A percentile compares a stretch with the other conserved stretches of the same genome.
Evolutionary conservation across 1,284 basidiomycete species (phyloP).

Genomic region (Cutaneotrichosporon cavernicola): DNA sequence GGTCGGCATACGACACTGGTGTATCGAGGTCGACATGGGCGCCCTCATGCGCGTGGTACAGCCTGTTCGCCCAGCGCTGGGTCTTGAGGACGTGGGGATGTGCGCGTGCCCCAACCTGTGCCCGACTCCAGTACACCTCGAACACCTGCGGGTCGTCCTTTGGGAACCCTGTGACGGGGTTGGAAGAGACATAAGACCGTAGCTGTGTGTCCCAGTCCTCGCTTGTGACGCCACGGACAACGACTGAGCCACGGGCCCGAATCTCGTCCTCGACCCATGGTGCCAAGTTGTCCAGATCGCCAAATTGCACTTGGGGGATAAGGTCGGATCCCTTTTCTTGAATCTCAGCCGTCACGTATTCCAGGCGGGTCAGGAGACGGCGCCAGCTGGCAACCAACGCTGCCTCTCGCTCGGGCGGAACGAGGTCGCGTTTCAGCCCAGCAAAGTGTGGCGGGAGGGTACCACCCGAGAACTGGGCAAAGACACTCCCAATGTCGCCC

Average conservation of each 20-base stretch:
- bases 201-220: slow-evolving; percentile 62
- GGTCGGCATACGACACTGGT: slow-evolving; percentile 71
- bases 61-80: slow-evolving; percentile 57
- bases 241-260: slow-evolving; percentile 61
- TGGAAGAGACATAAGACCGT: slow-evolving; percentile 1
- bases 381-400: slow-evolving; percentile 60
- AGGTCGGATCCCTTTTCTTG: slow-evolving; percentile 50
- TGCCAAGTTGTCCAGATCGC: slow-evolving; percentile 57
- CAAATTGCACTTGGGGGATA: slow-evolving; percentile 60
- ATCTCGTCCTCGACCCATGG: slow-evolving; percentile 55
- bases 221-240: slow-evolving; percentile 63
- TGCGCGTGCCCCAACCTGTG: slow-evolving; percentile 66
- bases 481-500: slow-evolving; percentile 12
- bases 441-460: slow-evolving; percentile 1
- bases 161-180: slow-evolving; percentile 61
- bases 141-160: slow-evolving; percentile 66
- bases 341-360: slow-evolving; percentile 56
- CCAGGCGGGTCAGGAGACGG: slow-evolving; percentile 59
- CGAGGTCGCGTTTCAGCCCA: slow-evolving; percentile 41
- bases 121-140: slow-evolving; percentile 65
- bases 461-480: slow-evolving; percentile 8
- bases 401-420: slow-evolving; percentile 53
- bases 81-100: slow-evolving; percentile 67
- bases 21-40: slow-evolving; percentile 57
- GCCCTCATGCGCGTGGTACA: slow-evolving; percentile 58